A percentile compares a stretch with the other conserved stretches of the same genome.
These are phyloP conservation scores for Claviceps cyperi DNA, from an alignment of 2,329 filamentous ascomycete species.

Conservation along the genomic window DNA sequence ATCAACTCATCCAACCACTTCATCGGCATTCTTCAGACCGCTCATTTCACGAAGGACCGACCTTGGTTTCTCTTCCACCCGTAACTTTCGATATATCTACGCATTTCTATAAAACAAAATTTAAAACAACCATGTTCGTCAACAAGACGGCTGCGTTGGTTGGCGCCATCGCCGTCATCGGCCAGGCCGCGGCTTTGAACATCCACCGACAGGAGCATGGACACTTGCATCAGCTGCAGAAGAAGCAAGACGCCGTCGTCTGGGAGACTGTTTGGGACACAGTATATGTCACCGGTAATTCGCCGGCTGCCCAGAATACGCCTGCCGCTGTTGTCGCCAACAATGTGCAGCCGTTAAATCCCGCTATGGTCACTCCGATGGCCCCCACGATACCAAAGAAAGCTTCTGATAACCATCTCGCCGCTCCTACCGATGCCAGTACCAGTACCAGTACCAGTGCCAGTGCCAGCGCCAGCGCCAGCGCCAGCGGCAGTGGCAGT, in stretches of 20 bases:
- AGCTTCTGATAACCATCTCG: too few species aligned
- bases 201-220: slow-evolving; percentile 22
- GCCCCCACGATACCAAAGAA: too few species aligned
- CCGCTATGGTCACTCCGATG: slow-evolving; percentile 5
- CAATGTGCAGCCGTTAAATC: slow-evolving; percentile 23
- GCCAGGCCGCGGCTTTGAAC: slow-evolving; percentile 28
- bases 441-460: too few species aligned
- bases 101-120: neutral
- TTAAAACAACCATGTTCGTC: slow-evolving; percentile 24
- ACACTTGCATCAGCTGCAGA: slow-evolving; percentile 19
- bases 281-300: slow-evolving; percentile 18
- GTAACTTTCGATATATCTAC: neutral
- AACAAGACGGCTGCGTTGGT: slow-evolving; percentile 28
- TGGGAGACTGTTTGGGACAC: slow-evolving; percentile 28
- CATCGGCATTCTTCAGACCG: neutral
- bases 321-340: slow-evolving; percentile 6
- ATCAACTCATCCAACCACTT: too few species aligned
- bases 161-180: slow-evolving; percentile 27
- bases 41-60: neutral
- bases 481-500: too few species aligned
- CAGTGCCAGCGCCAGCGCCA: too few species aligned
- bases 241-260: slow-evolving; percentile 21
- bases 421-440: too few species aligned
- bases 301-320: slow-evolving; percentile 9
- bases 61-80: neutral